Evolutionary conservation across 2,329 filamentous ascomycete genomes (phyloP), one percentile per base, ranked within the genome.

Genomic region (Penicillium sp.): DNA sequence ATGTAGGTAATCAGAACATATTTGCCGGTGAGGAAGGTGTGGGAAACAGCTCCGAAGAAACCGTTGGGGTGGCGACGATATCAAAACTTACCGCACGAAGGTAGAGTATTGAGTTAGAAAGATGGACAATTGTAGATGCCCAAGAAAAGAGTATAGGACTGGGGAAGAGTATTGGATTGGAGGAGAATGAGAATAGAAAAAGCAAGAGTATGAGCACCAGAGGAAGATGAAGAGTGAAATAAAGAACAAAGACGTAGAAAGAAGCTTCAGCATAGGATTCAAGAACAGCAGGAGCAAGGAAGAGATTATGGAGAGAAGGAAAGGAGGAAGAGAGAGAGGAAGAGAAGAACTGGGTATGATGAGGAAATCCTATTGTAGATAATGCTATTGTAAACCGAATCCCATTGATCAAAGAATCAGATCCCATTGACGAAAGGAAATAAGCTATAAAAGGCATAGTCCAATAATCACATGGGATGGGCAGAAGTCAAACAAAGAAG

Each of bases 1-100:
- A 31, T 19, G 13, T 15, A n/a, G 33, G 50, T n/a, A 41, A 41
- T 33, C 21, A 33, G 11, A n/a, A 43, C 31, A 16, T 56, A 46
- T 29, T 27, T 27, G 38, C 19, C 58, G 2, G 25, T 38, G 38
- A 31, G 25, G 44, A 45, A 33, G 56, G 45, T 49, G 57, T 57
- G 27, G 23, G 25, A 58, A 36, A 25, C 19, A 21, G 19, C 3
- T 16, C 16, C 23, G 25, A n/a, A 34, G 29, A 33, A 45, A 45
- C 11, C 16, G 16, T 38, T 40, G 25, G 27, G 19, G 8, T 45
- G 50, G 16, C 21, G 19, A 19, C 25, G 10, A 31, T 23, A 23
- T 50, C n/a, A 16, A 21, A 27, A 50, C 48, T 50, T 13, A 52
- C 50, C 31, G 8, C 21, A 27, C 29, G 29, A 46, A 36, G 5